Conservation (phyloP, 139 green algal genomes). For the Picochlorum sp. region DNA sequence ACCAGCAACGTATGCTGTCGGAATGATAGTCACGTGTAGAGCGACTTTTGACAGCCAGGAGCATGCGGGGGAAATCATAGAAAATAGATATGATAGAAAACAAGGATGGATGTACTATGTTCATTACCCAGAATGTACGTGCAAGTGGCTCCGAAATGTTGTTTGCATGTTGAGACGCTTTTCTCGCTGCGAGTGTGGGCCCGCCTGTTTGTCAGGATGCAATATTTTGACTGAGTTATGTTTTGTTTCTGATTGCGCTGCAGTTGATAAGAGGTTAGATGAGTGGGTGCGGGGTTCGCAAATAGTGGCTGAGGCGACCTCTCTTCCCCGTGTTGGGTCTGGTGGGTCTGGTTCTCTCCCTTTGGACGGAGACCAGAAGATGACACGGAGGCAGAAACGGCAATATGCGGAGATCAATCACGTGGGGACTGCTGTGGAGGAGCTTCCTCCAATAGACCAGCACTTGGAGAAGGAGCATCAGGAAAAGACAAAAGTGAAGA, state of each 20-base stretch:
- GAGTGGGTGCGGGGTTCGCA: conserved; percentile 63
- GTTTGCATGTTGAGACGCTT: too few species aligned
- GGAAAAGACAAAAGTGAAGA: conserved; percentile 65
- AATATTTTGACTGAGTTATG: too few species aligned
- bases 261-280: conserved; percentile 80
- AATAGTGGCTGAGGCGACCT: neutral
- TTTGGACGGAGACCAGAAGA: conserved; percentile 46
- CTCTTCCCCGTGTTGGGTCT: neutral
- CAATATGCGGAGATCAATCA: conserved; percentile 66
- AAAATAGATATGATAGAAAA: conserved; percentile 5
- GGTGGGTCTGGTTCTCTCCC: neutral
- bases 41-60: conserved; percentile 39
- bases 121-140: conserved; percentile 83
- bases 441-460: conserved; percentile 16
- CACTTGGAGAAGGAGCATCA: conserved; percentile 58
- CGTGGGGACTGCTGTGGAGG: conserved; percentile 20
- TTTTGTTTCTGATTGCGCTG: too few species aligned
- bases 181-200: too few species aligned
- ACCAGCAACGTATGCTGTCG: neutral
- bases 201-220: too few species aligned
- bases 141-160: too few species aligned
- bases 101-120: conserved; percentile 57
- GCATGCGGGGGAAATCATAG: conserved; percentile 33
- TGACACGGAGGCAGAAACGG: conserved; percentile 71
- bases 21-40: conserved; percentile 20